Base-by-base conservation (phyloP, 2,329 filamentous ascomycete species). In the Aspergillus caelatus region DNA sequence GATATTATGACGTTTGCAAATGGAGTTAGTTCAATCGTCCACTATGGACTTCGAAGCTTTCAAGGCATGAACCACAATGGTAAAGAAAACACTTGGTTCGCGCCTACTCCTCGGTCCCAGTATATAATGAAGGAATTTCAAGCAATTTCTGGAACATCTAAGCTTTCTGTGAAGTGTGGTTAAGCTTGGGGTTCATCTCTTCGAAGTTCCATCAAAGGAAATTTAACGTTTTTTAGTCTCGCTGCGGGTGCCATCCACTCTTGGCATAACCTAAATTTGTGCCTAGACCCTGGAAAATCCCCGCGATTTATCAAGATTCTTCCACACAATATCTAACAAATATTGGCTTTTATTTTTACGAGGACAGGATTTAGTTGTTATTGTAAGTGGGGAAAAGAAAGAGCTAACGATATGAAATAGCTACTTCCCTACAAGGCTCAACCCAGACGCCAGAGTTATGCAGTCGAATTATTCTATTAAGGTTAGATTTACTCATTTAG, bases 1-100 rank as follows among this genome's bases (percentile, higher is more conserved):
- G 52, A 55, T 53, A 30, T n/a, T 55, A 55, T 55, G 52, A 55
- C 52, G 52, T 39, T 32, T 39, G 52, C 52, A 26, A 55, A 55
- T 28, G 32, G 26, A 55, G 34, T 55, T 39, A 34, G 30, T 55
- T 39, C 0, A 21, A 39, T 55, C 3, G 30, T 55, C 52, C n/a
- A 39, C 52, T 55, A 55, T 14, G 52, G n/a, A 23, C 52, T 55
- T 12, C 11, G 21, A 55, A n/a, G 16, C n/a, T 36, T 23, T 55
- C 11, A 23, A 30, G 30, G 32, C 30, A 39, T 55, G 14, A 26
- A 39, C 34, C 12, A 2, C 34, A 28, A 26, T 1, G 12, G 12
- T 26, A 55, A 2, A 14, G 32, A 26, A 41, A 7, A 19, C n/a
- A 7, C n/a, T 26, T 39, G n/a, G 3, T 4, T 9, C 5, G 32